phyloP scores from a whole-genome alignment of 768 basidiomycete species.

The Mycena kentingensis region DNA sequence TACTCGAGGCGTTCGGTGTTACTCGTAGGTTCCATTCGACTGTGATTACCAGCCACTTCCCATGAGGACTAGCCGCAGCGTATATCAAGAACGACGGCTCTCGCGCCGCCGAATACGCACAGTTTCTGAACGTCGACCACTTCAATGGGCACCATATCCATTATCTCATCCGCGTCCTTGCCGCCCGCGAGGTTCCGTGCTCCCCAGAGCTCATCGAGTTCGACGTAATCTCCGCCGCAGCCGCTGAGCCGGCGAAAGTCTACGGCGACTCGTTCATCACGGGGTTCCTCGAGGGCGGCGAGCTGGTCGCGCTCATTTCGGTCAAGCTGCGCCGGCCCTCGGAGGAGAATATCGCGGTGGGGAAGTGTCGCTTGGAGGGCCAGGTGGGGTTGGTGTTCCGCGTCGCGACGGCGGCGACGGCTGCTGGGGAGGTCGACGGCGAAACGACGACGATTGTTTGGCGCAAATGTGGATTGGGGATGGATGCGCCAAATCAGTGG shows the following conservation, averaged over 20 bases:
- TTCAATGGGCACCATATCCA: neutral
- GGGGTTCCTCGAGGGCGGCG: neutral
- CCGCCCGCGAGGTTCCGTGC: neutral
- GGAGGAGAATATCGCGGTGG: neutral
- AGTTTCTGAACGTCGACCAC: neutral
- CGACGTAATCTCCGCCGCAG: neutral
- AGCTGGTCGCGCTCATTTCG: neutral
- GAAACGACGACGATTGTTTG: neutral
- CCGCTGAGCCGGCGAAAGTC: neutral
- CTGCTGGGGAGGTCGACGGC: neutral
- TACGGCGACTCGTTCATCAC: neutral
- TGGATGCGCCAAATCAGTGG: neutral
- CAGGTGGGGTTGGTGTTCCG: neutral
- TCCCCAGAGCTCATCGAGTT: neutral
- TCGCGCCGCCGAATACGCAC: neutral
- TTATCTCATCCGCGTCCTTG: neutral
- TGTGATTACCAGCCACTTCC: neutral
- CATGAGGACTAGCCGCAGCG: neutral
- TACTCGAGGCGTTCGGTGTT: neutral
- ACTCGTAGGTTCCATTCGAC: neutral
- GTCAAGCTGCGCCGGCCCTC: neutral
- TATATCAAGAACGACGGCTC: neutral
- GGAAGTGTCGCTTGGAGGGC: neutral
- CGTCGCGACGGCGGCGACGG: neutral
- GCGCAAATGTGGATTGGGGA: neutral